phyloP scores from a whole-genome alignment of 2,329 filamentous ascomycete genomes.

The Sordariomycetes sp. region DNA sequence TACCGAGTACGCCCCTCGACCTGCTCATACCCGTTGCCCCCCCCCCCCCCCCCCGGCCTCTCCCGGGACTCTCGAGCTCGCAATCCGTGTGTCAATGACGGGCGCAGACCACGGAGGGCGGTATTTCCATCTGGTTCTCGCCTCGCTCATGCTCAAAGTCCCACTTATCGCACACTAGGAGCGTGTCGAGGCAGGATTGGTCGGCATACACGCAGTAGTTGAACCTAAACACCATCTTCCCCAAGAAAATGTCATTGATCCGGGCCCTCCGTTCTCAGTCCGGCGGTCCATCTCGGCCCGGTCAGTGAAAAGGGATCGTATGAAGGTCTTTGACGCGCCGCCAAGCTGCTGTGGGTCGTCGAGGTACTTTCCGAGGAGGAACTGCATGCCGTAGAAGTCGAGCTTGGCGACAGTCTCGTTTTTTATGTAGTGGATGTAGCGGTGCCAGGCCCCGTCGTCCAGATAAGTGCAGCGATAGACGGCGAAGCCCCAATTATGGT shows the following conservation, averaged over 20 bases:
- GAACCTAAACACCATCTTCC: background rate
- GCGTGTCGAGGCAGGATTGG: slow-evolving; percentile 1
- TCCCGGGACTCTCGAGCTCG: too few species aligned
- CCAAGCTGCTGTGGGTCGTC: slow-evolving; percentile 6
- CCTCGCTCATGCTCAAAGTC: background rate
- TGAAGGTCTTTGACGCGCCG: background rate
- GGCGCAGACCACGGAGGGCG: background rate
- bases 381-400: background rate
- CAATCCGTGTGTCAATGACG: background rate
- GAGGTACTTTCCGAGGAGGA: slow-evolving; percentile 3
- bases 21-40: background rate
- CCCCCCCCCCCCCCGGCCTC: background rate
- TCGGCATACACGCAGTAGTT: slow-evolving; percentile 2
- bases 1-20: background rate
- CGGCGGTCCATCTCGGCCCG: background rate
- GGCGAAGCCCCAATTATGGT: slow-evolving; percentile 9
- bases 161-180: background rate
- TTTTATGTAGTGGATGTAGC: slow-evolving; percentile 2
- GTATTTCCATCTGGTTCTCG: background rate
- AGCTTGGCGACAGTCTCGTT: background rate
- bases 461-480: slow-evolving; percentile 9
- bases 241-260: background rate
- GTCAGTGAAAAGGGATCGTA: background rate
- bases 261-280: background rate
- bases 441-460: slow-evolving; percentile 7